Evolutionary conservation across 148 eudicot species (phyloP), one percentile per base, ranked within the genome.

Genomic region (Vaccinium corymbosum): DNA sequence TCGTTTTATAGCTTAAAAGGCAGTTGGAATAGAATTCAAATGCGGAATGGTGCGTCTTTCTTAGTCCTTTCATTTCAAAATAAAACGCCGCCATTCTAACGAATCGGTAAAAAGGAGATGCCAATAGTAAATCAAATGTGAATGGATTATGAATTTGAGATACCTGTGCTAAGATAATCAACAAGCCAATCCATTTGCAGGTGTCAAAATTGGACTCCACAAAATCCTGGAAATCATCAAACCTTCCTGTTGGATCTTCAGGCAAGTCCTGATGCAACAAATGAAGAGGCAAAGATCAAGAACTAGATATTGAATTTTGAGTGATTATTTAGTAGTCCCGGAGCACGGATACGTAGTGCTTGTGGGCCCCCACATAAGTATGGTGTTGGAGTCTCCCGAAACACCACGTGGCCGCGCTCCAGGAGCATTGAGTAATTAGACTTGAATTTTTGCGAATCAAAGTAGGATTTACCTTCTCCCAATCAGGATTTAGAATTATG

Each of bases 261-360:
- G 95, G 94, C 53, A 93, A 87, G 76, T 91, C 95, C 94, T 91
- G 90, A 42, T 70, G 19, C 27, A 85, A 75, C 12, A 68, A 6
- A 49, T 16, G 5, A 71, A 38, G 64, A 12, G 48, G 38, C 35
- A 74, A 46, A 48, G 51, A 3, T 20, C 5, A 27, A 74, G 42
- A 56, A 57, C 59, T 22, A 7, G 57, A 76, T 17, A 74, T 27
- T 49, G 51, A 15, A 14, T 10, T 68, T 13, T 55, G 6, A 42
- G 46, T 3, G 6, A 42, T 42, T 3, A 42, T 42, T 42, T 0
- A 42, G 0, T 42, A 42, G 46, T 42, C 46, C 46, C 4, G 6
- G 6, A 42, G 46, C 46, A 42, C 46, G 46, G 46, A 42, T 42
- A 42, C 46, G 46, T 42, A 4, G 46, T 42, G 46, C 6, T 0